Percentiles rank a stretch among this genome's conserved stretches.
phyloP scores from a whole-genome alignment of 192 early-diverging fungal species.

The Chytriomyces confervae region DNA sequence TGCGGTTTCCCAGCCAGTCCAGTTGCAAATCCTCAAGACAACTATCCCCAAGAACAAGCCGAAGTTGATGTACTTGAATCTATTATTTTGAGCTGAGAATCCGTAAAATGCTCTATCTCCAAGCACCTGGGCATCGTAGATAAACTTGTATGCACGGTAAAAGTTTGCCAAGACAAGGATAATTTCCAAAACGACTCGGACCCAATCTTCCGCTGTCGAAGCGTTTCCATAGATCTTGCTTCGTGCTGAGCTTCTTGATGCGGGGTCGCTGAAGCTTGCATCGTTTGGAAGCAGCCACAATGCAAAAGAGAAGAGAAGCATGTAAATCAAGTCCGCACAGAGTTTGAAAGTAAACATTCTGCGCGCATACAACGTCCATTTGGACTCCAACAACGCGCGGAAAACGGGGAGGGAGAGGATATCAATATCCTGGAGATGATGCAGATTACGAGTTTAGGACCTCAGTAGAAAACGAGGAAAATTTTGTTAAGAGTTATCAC shows the following conservation, averaged over 20 bases:
- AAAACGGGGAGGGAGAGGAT: constrained; percentile 32
- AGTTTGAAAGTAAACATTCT: constrained; percentile 31
- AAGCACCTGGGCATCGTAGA: neutral
- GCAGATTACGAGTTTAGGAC: neutral
- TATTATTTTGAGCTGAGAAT: constrained; percentile 18
- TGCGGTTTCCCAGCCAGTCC: constrained; percentile 1
- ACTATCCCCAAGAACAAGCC: constrained; percentile 8
- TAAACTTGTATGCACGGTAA: neutral
- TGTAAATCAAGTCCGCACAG: constrained; percentile 17
- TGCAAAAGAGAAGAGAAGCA: constrained; percentile 20
- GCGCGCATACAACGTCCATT: constrained; percentile 35
- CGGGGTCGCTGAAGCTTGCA: neutral
- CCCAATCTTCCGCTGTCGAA: neutral
- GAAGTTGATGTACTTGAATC: constrained; percentile 30
- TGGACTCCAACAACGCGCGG: constrained; percentile 21
- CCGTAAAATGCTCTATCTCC: constrained; percentile 9
- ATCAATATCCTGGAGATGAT: constrained; percentile 23
- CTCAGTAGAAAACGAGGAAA: no score
- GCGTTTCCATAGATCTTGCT: neutral
- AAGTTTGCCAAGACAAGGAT: constrained; percentile 20
- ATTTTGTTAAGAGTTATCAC: constrained; percentile 22
- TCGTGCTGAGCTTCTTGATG: neutral
- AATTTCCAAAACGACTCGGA: constrained; percentile 16
- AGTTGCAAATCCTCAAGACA: constrained; percentile 1
- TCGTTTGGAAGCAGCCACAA: constrained; percentile 26